Evolutionary conservation across 768 basidiomycete species (phyloP).

Genomic region (Lactarius pseudohatsudake): DNA sequence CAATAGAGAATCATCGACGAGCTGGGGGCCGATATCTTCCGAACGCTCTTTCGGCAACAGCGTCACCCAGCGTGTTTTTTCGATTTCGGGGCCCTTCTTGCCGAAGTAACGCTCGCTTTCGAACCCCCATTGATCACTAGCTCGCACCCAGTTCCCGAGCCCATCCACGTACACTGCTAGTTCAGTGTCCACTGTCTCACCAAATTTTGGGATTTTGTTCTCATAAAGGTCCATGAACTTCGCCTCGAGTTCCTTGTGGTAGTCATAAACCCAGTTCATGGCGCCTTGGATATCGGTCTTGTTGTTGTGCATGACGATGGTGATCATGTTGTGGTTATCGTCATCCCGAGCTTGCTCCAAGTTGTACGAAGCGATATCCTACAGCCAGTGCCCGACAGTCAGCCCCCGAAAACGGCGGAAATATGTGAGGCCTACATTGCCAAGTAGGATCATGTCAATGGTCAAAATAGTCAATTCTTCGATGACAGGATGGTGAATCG

Average conservation of each 20-base stretch:
- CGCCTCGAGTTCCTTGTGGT: conserved; percentile 35
- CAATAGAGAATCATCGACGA: conserved; percentile 24
- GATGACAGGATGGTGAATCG: conserved; percentile 21
- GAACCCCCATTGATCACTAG: conserved; percentile 44
- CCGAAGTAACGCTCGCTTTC: conserved; percentile 35
- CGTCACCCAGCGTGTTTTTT: conserved; percentile 27
- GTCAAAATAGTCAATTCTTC: conserved; percentile 20
- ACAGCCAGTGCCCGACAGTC: background rate
- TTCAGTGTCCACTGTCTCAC: conserved; percentile 39
- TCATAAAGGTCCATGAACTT: conserved; percentile 36
- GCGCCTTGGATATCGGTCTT: conserved; percentile 38
- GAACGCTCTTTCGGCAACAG: conserved; percentile 26
- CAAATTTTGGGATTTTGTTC: conserved; percentile 40
- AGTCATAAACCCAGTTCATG: conserved; percentile 37
- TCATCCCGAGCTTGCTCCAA: conserved; percentile 40
- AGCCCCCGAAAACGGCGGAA: background rate
- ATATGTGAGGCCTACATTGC: conserved; percentile 15
- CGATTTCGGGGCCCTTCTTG: conserved; percentile 26
- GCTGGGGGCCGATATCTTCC: conserved; percentile 27
- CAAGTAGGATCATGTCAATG: conserved; percentile 30
- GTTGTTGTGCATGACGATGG: conserved; percentile 44
- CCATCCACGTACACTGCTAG: conserved; percentile 43
- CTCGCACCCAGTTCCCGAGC: conserved; percentile 47
- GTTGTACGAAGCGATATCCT: conserved; percentile 39
- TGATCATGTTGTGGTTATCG: conserved; percentile 43